Conservation (phyloP, 176 grass and related monocot species). For the Triticum dicoccoides region DNA sequence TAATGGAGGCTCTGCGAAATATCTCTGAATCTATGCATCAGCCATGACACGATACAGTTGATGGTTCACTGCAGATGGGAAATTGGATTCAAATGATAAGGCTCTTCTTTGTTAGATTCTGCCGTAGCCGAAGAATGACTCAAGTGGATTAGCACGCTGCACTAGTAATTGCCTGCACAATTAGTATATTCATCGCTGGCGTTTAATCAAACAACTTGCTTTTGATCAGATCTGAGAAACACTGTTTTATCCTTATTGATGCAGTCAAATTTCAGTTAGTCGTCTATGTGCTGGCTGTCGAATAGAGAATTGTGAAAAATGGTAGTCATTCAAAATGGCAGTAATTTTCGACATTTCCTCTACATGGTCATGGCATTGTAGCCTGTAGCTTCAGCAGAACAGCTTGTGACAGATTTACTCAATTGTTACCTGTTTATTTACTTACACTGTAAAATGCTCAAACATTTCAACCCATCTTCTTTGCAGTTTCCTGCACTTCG, state of each 20-base stretch:
- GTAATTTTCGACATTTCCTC: background rate
- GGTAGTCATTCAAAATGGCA: background rate
- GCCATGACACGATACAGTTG: background rate
- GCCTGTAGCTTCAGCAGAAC: background rate
- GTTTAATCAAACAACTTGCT: background rate
- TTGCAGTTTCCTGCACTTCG: slow-evolving; percentile 88
- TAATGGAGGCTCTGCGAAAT: background rate
- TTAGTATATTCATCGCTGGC: background rate
- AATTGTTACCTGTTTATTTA: background rate
- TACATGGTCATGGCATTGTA: background rate
- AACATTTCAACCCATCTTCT: slow-evolving; percentile 19
- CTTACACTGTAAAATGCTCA: background rate
- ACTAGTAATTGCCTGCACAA: background rate
- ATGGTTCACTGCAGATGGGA: background rate
- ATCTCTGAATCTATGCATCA: background rate
- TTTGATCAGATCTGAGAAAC: background rate
- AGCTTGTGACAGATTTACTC: background rate
- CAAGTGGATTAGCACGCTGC: background rate
- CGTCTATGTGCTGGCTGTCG: background rate
- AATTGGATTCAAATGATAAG: background rate
- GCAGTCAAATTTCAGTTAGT: background rate
- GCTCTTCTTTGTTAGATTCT: background rate
- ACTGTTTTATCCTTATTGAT: background rate
- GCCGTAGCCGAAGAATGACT: background rate
- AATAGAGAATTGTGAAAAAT: background rate